Evolutionary conservation across 2,329 filamentous ascomycete genomes (phyloP).

Genomic region (Pleoardoris graminearum): DNA sequence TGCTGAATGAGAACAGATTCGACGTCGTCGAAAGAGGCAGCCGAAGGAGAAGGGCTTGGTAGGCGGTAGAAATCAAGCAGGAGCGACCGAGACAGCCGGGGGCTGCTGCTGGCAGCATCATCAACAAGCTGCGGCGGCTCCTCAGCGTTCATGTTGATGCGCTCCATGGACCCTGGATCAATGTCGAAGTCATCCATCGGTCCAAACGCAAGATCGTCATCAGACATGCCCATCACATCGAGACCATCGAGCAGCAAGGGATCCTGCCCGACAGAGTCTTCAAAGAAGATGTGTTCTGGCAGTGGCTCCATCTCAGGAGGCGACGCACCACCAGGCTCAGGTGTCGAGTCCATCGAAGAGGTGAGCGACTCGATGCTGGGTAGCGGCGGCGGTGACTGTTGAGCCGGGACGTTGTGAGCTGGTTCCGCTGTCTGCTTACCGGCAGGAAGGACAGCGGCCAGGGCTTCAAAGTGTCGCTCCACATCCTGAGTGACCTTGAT

Average conservation of each 20-base stretch:
- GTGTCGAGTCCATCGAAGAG: conserved; percentile 26
- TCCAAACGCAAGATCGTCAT: conserved; percentile 32
- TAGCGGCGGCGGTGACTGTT: conserved; percentile 24
- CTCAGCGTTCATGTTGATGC: conserved; percentile 25
- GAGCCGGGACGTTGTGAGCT: conserved; percentile 15
- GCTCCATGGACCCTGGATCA: conserved; percentile 25
- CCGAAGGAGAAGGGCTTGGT: conserved; percentile 38
- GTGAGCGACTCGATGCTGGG: conserved; percentile 24
- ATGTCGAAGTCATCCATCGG: conserved; percentile 34
- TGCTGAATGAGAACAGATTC: conserved; percentile 63
- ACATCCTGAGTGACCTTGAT: conserved; percentile 35
- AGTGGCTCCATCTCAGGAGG: conserved; percentile 30
- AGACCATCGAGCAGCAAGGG: conserved; percentile 31
- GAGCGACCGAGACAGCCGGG: conserved; percentile 44
- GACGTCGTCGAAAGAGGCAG: conserved; percentile 48
- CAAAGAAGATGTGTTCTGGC: conserved; percentile 29
- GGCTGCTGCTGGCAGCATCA: conserved; percentile 23
- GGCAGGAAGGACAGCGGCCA: conserved; percentile 42
- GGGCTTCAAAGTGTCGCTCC: conserved; percentile 39
- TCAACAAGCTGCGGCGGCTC: conserved; percentile 25
- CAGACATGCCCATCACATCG: conserved; percentile 24
- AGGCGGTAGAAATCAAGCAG: conserved; percentile 45
- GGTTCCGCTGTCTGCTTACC: conserved; percentile 27
- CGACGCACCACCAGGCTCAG: conserved; percentile 29
- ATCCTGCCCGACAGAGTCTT: conserved; percentile 29